Percentiles rank a stretch among this genome's conserved stretches.
Evolutionary conservation across 805 yeast species (phyloP).

Genomic region (Jamesozyma gamospora): DNA sequence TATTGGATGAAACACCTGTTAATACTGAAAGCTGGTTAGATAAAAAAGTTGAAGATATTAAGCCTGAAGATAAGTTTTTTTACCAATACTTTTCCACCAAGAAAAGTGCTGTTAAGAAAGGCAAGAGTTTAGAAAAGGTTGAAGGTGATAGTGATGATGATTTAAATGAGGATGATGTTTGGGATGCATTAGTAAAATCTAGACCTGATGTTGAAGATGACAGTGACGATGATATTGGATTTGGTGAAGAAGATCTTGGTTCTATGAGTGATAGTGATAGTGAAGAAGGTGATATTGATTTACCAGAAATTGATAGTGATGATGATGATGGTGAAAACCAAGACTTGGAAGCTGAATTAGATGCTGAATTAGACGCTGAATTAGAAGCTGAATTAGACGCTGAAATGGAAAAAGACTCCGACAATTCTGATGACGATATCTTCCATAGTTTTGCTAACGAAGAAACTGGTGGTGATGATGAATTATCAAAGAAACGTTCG

Average conservation of each 20-base stretch:
- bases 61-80: conserved; percentile 83
- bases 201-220: conserved; percentile 62
- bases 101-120: conserved; percentile 31
- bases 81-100: conserved; percentile 70
- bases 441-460: conserved; percentile 15
- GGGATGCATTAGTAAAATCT: conserved; percentile 69
- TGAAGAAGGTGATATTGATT: conserved; percentile 14
- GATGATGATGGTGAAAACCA: conserved; percentile 23
- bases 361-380: conserved; percentile 2
- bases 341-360: conserved; percentile 17
- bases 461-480: conserved; percentile 19
- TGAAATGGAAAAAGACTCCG: conserved; percentile 30
- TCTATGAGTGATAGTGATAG: conserved; percentile 21
- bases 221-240: conserved; percentile 33
- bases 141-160: conserved; percentile 37
- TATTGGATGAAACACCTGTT: conserved; percentile 49
- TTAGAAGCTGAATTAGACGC: conserved; percentile 2
- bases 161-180: conserved; percentile 60
- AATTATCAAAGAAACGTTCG: conserved; percentile 18
- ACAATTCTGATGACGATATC: conserved; percentile 32
- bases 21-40: conserved; percentile 79
- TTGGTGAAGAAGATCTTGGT: conserved; percentile 34
- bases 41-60: conserved; percentile 52
- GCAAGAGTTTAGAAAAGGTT: conserved; percentile 25
- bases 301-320: conserved; percentile 8